These are phyloP conservation scores for Backusella circina DNA, from an alignment of 192 early-diverging fungal species.

Conservation along the genomic window DNA sequence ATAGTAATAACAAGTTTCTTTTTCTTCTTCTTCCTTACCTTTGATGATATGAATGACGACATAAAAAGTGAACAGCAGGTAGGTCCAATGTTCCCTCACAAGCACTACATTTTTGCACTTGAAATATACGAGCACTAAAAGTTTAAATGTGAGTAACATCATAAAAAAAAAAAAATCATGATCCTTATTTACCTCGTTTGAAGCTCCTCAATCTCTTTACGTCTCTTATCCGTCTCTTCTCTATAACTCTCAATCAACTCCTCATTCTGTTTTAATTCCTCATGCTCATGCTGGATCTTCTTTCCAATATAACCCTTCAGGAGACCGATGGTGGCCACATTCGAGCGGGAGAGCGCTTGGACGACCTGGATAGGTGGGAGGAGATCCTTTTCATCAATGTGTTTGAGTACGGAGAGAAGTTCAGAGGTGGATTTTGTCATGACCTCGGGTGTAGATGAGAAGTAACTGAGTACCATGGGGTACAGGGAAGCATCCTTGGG, in stretches of 20 bases:
- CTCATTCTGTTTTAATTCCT: slow-evolving; percentile 57
- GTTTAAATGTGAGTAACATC: background rate
- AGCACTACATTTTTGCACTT: slow-evolving; percentile 71
- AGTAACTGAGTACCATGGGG: slow-evolving; percentile 65
- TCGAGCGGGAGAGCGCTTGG: slow-evolving; percentile 75
- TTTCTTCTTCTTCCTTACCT: slow-evolving; percentile 56
- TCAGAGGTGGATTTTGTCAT: slow-evolving; percentile 52
- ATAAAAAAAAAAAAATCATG: background rate
- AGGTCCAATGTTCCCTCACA: slow-evolving; percentile 79
- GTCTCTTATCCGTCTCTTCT: slow-evolving; percentile 74
- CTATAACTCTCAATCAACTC: slow-evolving; percentile 71
- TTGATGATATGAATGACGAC: slow-evolving; percentile 94
- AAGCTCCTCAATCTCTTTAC: slow-evolving; percentile 80
- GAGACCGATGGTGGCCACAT: slow-evolving; percentile 84
- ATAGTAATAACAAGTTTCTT: too few relatives aligned
- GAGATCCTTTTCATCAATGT: slow-evolving; percentile 83
- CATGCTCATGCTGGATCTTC: slow-evolving; percentile 69
- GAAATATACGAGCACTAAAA: slow-evolving; percentile 62
- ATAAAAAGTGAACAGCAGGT: slow-evolving; percentile 91
- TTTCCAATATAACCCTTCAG: slow-evolving; percentile 80
- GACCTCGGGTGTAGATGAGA: slow-evolving; percentile 67
- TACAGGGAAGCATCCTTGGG: slow-evolving; percentile 66
- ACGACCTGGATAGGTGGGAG: slow-evolving; percentile 89
- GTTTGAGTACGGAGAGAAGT: slow-evolving; percentile 65
- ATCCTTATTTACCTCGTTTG: slow-evolving; percentile 47